Conservation (phyloP, 257 asterid genomes). For the Solanum pimpinellifolium region DNA sequence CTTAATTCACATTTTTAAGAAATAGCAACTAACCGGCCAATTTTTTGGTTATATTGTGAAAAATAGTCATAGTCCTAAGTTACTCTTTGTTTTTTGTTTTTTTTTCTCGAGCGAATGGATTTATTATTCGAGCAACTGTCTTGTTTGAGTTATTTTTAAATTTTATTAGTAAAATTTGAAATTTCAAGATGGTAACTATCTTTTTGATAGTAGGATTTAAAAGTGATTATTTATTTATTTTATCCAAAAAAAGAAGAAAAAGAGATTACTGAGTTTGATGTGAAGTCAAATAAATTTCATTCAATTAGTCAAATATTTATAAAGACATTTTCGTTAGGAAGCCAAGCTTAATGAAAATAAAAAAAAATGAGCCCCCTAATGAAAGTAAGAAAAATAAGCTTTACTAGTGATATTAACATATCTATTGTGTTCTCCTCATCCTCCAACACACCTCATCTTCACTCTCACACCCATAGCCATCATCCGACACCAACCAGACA, state of each 20-base stretch:
- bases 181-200: background rate
- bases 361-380: background rate
- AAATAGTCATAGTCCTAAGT: background rate
- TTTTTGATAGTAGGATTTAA: background rate
- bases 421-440: background rate
- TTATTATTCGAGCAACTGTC: background rate
- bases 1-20: background rate
- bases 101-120: no score
- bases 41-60: background rate
- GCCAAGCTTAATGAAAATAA: no score
- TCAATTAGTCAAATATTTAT: background rate
- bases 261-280: background rate
- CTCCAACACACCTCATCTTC: background rate
- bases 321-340: no score
- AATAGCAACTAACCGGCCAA: background rate
- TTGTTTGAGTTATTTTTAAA: background rate
- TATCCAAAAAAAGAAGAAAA: background rate
- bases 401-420: background rate
- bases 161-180: background rate
- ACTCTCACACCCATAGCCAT: background rate
- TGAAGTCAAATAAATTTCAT: background rate
- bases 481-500: background rate
- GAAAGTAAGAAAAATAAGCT: background rate
- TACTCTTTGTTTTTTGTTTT: background rate
- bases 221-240: background rate